These are phyloP conservation scores for Monosporascus sp. DNA, from an alignment of 2,329 filamentous ascomycete species.

Conservation along the genomic window DNA sequence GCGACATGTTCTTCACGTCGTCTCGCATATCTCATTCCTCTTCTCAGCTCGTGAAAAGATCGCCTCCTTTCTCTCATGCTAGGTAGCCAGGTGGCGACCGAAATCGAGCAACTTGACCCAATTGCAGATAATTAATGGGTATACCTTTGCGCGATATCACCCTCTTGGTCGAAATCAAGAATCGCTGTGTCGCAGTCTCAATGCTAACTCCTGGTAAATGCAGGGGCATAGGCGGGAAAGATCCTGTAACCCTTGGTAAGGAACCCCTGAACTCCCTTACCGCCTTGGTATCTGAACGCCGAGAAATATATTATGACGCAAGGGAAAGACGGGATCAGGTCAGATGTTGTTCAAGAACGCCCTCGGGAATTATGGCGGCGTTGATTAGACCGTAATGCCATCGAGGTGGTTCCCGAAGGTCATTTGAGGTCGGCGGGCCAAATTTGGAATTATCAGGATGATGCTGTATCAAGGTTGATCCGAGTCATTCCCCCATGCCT, in stretches of 20 bases:
- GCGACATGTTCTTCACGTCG: too few species aligned
- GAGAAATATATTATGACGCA: too few species aligned
- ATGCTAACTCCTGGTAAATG: neutral
- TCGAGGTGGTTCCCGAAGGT: neutral
- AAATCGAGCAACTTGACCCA: neutral
- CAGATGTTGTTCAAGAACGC: too few species aligned
- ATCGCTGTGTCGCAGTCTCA: neutral
- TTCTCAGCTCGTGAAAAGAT: too few species aligned
- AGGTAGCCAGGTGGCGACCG: too few species aligned
- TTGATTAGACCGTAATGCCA: neutral
- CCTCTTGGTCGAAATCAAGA: neutral
- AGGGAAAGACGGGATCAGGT: too few species aligned
- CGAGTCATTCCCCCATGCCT: conserved; percentile 12
- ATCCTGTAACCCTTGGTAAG: neutral
- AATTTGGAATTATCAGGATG: neutral
- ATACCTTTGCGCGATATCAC: neutral
- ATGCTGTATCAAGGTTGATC: neutral
- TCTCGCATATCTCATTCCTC: too few species aligned
- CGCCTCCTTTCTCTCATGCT: too few species aligned
- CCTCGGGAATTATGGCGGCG: neutral
- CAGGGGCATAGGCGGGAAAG: neutral
- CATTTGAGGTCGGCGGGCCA: neutral
- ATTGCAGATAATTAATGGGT: neutral
- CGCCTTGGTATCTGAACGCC: neutral
- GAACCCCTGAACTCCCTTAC: neutral